These are phyloP conservation scores for Eutrema japonicum DNA, from an alignment of 345 rosid species.

Conservation along the genomic window DNA sequence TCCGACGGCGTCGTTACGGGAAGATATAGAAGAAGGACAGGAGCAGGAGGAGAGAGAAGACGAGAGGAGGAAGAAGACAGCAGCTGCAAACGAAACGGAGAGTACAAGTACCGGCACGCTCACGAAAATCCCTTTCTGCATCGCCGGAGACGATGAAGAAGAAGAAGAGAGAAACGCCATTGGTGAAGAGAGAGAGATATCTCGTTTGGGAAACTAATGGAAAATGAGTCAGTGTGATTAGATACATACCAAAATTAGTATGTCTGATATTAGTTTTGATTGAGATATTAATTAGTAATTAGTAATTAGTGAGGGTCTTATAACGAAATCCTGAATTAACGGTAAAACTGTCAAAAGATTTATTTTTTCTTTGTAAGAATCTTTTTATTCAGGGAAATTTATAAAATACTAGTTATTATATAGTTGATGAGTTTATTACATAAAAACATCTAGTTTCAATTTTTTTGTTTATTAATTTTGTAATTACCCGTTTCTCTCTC, in stretches of 20 bases:
- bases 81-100: constrained; percentile 62
- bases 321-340: background rate
- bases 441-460: background rate
- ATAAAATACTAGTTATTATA: background rate
- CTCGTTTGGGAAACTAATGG: constrained; percentile 36
- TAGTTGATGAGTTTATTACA: background rate
- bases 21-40: constrained; percentile 52
- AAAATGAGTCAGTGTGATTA: background rate
- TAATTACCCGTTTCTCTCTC: background rate
- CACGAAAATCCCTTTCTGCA: constrained; percentile 70
- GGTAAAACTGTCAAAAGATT: background rate
- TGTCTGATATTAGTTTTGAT: background rate
- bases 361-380: background rate
- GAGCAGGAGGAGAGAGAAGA: constrained; percentile 73
- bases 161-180: constrained; percentile 42
- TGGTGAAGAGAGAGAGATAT: constrained; percentile 27
- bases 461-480: background rate
- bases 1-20: constrained; percentile 21
- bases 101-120: constrained; percentile 73
- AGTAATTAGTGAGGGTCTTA: background rate
- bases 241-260: constrained; percentile 17
- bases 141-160: constrained; percentile 33
- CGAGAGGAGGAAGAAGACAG: constrained; percentile 70
- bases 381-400: background rate
- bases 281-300: constrained; percentile 20